These are phyloP conservation scores for Macrophomina phaseolina DNA, from an alignment of 2,329 filamentous ascomycete genomes.

Conservation along the genomic window DNA sequence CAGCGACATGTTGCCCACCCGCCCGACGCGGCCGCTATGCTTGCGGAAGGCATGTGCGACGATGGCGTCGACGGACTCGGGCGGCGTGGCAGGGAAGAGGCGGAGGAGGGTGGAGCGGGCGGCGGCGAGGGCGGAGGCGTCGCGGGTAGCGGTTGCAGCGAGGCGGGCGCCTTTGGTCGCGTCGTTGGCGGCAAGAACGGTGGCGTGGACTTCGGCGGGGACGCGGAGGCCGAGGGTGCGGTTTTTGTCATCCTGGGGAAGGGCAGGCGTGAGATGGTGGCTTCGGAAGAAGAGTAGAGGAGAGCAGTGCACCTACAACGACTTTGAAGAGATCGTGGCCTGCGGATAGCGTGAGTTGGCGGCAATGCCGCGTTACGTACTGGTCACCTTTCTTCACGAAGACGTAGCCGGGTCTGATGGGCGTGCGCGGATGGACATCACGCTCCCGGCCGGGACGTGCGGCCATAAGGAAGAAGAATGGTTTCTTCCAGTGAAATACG, in stretches of 20 bases:
- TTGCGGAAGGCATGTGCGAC: constrained; percentile 54
- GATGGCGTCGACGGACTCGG: constrained; percentile 40
- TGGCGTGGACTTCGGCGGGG: constrained; percentile 45
- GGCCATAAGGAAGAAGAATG: constrained; percentile 4
- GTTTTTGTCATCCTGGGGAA: constrained; percentile 35
- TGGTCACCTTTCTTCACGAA: constrained; percentile 51
- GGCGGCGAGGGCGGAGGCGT: constrained; percentile 33
- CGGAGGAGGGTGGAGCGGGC: constrained; percentile 41
- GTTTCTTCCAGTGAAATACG: neutral
- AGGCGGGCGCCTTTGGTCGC: constrained; percentile 49
- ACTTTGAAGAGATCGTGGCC: constrained; percentile 17
- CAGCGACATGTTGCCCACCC: constrained; percentile 48
- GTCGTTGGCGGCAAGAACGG: constrained; percentile 47
- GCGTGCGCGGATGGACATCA: neutral
- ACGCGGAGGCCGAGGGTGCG: constrained; percentile 50
- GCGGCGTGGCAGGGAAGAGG: constrained; percentile 52
- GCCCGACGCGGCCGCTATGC: constrained; percentile 55
- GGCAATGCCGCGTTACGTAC: constrained; percentile 51
- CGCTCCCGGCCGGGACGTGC: neutral
- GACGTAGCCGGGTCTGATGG: constrained; percentile 41
- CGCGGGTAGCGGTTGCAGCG: constrained; percentile 43
- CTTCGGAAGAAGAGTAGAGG: too few species aligned
- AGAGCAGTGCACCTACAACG: neutral
- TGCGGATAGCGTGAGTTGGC: neutral
- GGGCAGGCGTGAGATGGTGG: too few species aligned